Conservation (phyloP, 2,329 filamentous ascomycete species). For the Pezicula radicicola region DNA sequence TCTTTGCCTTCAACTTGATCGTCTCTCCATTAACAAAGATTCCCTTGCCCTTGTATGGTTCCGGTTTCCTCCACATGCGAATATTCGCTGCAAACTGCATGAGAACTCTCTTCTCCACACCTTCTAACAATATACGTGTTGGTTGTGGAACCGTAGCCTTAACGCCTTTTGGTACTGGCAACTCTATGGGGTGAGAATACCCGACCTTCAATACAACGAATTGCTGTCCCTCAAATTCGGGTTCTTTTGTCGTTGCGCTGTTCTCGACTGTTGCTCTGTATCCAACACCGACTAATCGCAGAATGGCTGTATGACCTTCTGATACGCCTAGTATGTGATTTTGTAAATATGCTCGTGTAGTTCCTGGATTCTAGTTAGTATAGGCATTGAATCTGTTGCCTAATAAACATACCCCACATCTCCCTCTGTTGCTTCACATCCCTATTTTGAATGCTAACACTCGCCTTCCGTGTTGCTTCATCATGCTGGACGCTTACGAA, state of each 20-base stretch:
- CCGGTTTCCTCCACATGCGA: conserved; percentile 81
- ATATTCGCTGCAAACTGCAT: conserved; percentile 91
- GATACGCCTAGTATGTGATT: conserved; percentile 92
- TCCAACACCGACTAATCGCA: conserved; percentile 91
- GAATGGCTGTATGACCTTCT: conserved; percentile 91
- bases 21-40: conserved; percentile 98
- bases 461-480: conserved; percentile 56
- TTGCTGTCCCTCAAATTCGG: conserved; percentile 76
- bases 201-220: conserved; percentile 94
- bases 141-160: conserved; percentile 86
- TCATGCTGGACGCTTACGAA: conserved; percentile 75
- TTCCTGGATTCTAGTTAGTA: conserved; percentile 56
- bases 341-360: conserved; percentile 82
- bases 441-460: conserved; percentile 67
- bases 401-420: conserved; percentile 78
- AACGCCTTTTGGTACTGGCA: conserved; percentile 78
- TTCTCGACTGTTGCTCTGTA: conserved; percentile 88
- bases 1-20: conserved; percentile 97
- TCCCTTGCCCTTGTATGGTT: conserved; percentile 99
- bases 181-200: conserved; percentile 92
- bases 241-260: conserved; percentile 61
- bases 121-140: conserved; percentile 87
- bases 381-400: not conserved
- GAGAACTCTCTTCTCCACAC: conserved; percentile 79
- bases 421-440: conserved; percentile 73